Evolutionary conservation across 2,329 filamentous ascomycete species (phyloP), one percentile per base, ranked within the genome.

Genomic region (Cadophora luteo-olivacea): DNA sequence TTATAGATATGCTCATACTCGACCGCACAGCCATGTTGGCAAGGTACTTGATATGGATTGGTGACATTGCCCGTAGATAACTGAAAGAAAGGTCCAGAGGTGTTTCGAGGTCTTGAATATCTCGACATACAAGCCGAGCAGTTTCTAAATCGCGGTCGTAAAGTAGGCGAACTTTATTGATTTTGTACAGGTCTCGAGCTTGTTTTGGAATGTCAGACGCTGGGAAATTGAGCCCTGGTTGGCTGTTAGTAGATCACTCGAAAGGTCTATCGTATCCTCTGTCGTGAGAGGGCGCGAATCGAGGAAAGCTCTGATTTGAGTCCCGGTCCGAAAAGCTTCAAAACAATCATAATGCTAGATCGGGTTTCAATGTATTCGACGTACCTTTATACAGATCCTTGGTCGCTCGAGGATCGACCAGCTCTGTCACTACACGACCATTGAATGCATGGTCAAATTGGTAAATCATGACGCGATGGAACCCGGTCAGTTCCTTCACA

Each of bases 1-100:
- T 96, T 76, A 97, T 92, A 0, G 93, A 97, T 69, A 97, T 94
- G 0, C 93, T 97, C 93, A 97, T 97, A 72, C 93, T 97, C 0
- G 93, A 93, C n/a, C 93, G 89, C 0, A 97, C 93, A 8, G 90
- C 91, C 94, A 97, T 97, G 77, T 97, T 94, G 6, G 82, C 86
- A 3, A 97, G 83, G 74, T 97, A 97, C 76, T 97, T 97, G 65
- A 97, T 79, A 76, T 96, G 93, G 52, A 97, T 94, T 0, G 94
- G 93, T 0, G 93, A 97, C 88, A 97, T 97, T 70, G 94, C 93
- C 65, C 94, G 88, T 1, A 97, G 85, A 76, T 97, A 91, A 1
- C 92, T 96, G 78, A 68, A 75, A 41, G 76, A 75, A 16, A 97
- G 89, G 77, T 97, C 93, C 4, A 97, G 79, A 0, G 94, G 93